Conservation (phyloP, 2,329 filamentous ascomycete species). For the Incumbomyces delicatus region DNA sequence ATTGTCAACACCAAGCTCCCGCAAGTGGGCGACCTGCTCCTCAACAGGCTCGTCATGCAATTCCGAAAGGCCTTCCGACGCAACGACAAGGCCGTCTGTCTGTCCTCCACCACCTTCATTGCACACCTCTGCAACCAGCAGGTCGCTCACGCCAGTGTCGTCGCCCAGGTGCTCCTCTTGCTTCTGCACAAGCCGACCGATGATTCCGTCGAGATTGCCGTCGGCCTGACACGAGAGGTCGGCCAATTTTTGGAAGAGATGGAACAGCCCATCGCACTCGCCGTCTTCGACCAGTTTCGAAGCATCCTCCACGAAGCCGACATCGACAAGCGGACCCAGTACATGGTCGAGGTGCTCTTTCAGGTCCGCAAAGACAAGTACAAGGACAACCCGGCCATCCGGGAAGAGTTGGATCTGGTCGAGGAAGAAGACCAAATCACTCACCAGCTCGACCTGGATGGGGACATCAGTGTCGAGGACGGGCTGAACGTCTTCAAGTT, state of each 20-base stretch:
- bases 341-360: constrained; percentile 97
- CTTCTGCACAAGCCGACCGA: constrained; percentile 92
- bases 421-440: constrained; percentile 98
- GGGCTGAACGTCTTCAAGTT: constrained; percentile 92
- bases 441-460: constrained; percentile 71
- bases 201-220: constrained; percentile 94
- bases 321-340: constrained; percentile 97
- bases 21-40: constrained; percentile 81
- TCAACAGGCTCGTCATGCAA: constrained; percentile 76
- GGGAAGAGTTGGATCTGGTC: constrained; percentile 86
- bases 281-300: constrained; percentile 91
- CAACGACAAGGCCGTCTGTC: constrained; percentile 93
- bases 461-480: constrained; percentile 73
- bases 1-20: constrained; percentile 97
- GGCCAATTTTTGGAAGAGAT: constrained; percentile 93
- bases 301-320: constrained; percentile 93
- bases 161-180: constrained; percentile 84
- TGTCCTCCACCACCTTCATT: constrained; percentile 87
- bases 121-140: constrained; percentile 94
- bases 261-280: constrained; percentile 76
- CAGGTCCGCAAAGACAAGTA: constrained; percentile 94
- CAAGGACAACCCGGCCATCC: constrained; percentile 85
- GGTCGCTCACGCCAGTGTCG: constrained; percentile 86
- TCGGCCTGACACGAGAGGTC: constrained; percentile 84
- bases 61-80: constrained; percentile 93